phyloP scores from a whole-genome alignment of 768 basidiomycete species.

The Suillus subluteus region DNA sequence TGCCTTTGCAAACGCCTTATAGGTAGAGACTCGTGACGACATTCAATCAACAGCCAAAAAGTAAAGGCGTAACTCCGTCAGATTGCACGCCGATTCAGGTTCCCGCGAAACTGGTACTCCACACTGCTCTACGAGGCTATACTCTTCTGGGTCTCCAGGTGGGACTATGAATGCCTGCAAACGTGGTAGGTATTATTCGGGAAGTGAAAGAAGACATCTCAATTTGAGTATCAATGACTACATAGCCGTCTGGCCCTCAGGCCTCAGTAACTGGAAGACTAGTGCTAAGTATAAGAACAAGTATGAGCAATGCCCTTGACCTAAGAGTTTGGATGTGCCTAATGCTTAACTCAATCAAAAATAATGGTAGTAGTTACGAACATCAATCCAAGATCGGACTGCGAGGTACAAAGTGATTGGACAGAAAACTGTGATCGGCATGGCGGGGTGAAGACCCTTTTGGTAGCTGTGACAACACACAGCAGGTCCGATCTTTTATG shows the following conservation, averaged over 20 bases:
- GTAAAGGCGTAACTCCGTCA: neutral
- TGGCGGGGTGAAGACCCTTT: slow-evolving; percentile 2
- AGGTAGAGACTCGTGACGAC: neutral
- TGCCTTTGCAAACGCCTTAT: slow-evolving; percentile 4
- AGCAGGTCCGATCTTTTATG: slow-evolving; percentile 9
- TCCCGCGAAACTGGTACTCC: neutral
- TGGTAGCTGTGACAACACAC: neutral
- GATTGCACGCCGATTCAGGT: slow-evolving; percentile 3
- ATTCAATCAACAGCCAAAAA: neutral
- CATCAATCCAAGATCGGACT: slow-evolving; percentile 73
- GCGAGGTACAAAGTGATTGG: slow-evolving; percentile 65
- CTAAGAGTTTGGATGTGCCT: neutral
- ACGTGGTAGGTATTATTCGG: neutral
- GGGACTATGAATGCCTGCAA: neutral
- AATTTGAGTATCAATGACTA: neutral
- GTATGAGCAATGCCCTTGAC: slow-evolving; percentile 2
- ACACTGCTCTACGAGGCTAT: neutral
- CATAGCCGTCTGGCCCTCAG: neutral
- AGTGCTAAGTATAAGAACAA: neutral
- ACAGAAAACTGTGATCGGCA: slow-evolving; percentile 25
- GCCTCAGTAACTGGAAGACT: neutral
- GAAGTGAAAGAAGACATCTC: slow-evolving; percentile 2
- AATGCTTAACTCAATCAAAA: slow-evolving; percentile 7
- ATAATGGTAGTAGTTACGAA: neutral
- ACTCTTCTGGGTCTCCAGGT: neutral